phyloP scores from a whole-genome alignment of 129 eudicot species.

The Apium graveolens region DNA sequence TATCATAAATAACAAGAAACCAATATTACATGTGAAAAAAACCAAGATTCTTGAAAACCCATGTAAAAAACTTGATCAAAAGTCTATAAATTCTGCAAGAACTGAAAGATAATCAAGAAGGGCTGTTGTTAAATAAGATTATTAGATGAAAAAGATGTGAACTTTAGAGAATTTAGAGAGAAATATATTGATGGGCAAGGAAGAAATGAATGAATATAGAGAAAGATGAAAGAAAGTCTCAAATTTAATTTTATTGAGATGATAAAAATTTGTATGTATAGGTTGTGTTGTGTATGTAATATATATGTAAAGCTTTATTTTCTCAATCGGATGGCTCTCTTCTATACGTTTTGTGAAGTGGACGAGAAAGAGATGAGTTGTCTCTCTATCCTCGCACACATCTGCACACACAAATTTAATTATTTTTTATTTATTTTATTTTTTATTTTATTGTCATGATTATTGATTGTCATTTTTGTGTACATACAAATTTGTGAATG shows the following conservation, averaged over 20 bases:
- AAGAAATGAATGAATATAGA: conserved; percentile 1
- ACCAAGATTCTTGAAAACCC: conserved; percentile 39
- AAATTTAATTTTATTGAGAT: conserved; percentile 8
- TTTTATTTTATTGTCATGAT: too few relatives aligned
- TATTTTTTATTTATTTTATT: background rate
- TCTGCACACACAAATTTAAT: background rate
- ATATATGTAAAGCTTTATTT: conserved; percentile 27
- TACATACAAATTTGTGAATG: too few relatives aligned
- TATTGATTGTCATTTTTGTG: too few relatives aligned
- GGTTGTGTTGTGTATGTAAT: too few relatives aligned
- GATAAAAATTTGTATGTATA: background rate
- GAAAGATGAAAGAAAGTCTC: conserved; percentile 21
- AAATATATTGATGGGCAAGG: background rate
- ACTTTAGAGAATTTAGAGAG: conserved; percentile 18
- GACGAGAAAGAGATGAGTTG: conserved; percentile 40
- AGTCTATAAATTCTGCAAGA: conserved; percentile 17
- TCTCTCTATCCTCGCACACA: conserved; percentile 16
- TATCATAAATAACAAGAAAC: conserved; percentile 18
- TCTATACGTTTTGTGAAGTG: conserved; percentile 34
- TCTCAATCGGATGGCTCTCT: conserved; percentile 38
- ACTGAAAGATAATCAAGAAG: conserved; percentile 10
- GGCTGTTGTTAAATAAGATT: conserved; percentile 26
- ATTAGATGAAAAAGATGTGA: conserved; percentile 3
- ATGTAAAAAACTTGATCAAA: conserved; percentile 17
- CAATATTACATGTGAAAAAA: conserved; percentile 39